Conservation (phyloP, 1,284 basidiomycete species). For the Earliella scabrosa region DNA sequence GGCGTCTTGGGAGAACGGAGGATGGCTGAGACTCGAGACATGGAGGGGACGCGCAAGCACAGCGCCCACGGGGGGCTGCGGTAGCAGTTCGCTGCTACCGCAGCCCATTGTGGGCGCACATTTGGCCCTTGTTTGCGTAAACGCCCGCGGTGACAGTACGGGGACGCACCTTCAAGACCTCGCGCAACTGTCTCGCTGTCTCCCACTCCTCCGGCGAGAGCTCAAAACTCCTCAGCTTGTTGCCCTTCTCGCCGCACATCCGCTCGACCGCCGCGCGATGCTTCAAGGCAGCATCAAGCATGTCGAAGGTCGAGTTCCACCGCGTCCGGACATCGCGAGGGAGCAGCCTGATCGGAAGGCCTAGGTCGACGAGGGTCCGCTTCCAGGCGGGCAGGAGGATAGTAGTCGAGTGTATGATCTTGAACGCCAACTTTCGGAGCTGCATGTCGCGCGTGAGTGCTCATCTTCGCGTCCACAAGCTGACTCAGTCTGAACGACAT, state of each 20-base stretch:
- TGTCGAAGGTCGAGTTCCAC: conserved; percentile 26
- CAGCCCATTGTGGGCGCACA: too few relatives aligned
- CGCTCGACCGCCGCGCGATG: conserved; percentile 28
- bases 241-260: conserved; percentile 23
- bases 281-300: conserved; percentile 31
- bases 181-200: not conserved
- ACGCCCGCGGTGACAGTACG: too few relatives aligned
- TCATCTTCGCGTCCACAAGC: conserved; percentile 25
- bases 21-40: too few relatives aligned
- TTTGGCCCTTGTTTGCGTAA: too few relatives aligned
- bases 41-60: not conserved
- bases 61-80: too few relatives aligned
- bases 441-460: too few relatives aligned
- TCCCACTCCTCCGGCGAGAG: conserved; percentile 13
- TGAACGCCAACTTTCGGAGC: conserved; percentile 33
- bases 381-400: conserved; percentile 37
- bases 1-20: conserved; percentile 21
- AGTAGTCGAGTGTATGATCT: conserved; percentile 39
- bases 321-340: conserved; percentile 20
- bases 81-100: too few relatives aligned
- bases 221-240: conserved; percentile 31
- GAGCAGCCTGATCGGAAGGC: conserved; percentile 24
- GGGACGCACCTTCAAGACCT: not conserved
- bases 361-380: conserved; percentile 2
- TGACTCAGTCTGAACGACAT: not conserved